Percentiles rank a stretch among this genome's conserved stretches.
phyloP scores from a whole-genome alignment of 2,329 filamentous ascomycete species.

The Fusarium praegraminearum region DNA sequence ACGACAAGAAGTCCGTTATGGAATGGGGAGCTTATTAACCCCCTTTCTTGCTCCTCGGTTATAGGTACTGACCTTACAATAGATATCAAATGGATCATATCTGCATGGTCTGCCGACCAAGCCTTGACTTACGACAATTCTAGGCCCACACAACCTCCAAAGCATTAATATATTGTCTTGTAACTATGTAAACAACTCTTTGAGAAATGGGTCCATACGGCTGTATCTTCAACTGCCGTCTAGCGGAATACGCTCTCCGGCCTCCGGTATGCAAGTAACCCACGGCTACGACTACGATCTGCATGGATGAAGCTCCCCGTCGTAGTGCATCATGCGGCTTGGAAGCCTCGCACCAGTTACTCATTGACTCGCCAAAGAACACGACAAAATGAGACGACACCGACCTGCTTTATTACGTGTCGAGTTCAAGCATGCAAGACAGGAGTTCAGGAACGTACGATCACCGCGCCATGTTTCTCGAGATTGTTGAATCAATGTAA shows the following conservation, averaged over 20 bases:
- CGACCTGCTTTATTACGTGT: constrained; percentile 5
- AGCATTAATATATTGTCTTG: neutral
- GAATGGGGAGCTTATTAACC: neutral
- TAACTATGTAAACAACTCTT: neutral
- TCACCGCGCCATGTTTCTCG: neutral
- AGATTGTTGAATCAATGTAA: neutral
- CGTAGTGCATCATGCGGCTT: constrained; percentile 1
- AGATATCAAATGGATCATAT: neutral
- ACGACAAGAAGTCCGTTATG: neutral
- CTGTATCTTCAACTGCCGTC: constrained; percentile 9
- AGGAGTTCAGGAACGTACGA: neutral
- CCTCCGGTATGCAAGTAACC: constrained; percentile 1
- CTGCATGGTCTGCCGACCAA: neutral
- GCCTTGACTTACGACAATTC: neutral
- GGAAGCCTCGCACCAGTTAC: constrained; percentile 7
- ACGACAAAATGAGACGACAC: neutral
- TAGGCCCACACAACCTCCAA: neutral
- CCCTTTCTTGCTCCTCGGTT: neutral
- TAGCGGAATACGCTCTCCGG: constrained; percentile 8
- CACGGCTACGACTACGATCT: constrained; percentile 9
- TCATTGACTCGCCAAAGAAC: neutral
- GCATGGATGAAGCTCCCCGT: neutral
- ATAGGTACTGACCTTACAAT: neutral
- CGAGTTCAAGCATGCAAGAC: constrained; percentile 1
- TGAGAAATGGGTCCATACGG: neutral